Conservation (phyloP, 495 filamentous ascomycete genomes). For the Talaromyces nanjingensis region DNA sequence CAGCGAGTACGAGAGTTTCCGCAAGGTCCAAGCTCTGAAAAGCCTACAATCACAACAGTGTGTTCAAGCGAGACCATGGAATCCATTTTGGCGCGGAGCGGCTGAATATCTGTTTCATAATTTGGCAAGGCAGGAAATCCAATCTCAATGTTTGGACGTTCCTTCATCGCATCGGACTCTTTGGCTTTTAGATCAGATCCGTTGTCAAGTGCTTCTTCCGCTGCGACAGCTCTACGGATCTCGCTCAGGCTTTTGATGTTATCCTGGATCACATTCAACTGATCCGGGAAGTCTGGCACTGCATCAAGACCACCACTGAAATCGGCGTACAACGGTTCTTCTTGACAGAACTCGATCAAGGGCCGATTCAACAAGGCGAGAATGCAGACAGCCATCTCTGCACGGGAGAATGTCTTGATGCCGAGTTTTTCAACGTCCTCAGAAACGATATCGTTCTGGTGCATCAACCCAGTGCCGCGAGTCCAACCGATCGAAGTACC, state of each 20-base stretch:
- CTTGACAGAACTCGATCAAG: constrained; percentile 6
- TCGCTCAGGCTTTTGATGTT: not conserved
- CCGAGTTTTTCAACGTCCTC: constrained; percentile 13
- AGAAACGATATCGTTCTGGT: constrained; percentile 14
- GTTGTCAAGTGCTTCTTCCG: not conserved
- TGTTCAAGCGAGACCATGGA: constrained; percentile 17
- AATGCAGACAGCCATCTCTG: constrained; percentile 21
- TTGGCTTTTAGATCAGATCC: not conserved
- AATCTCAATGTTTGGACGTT: not conserved
- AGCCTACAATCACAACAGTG: constrained; percentile 16
- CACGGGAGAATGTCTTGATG: constrained; percentile 14
- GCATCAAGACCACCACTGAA: constrained; percentile 12
- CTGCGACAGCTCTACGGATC: not conserved
- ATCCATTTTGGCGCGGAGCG: constrained; percentile 2
- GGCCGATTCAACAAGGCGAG: constrained; percentile 8
- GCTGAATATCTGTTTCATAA: constrained; percentile 2
- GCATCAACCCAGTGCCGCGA: constrained; percentile 17
- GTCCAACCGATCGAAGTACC: constrained; percentile 23
- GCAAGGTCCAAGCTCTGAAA: constrained; percentile 18
- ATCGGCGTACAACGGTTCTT: constrained; percentile 14
- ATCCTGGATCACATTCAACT: not conserved
- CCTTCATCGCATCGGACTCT: not conserved
- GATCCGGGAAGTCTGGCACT: not conserved
- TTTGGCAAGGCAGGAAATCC: not conserved
- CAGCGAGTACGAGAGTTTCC: constrained; percentile 19